Percentiles rank a stretch among this genome's conserved stretches.
These are phyloP conservation scores for Fusarium sp. DNA, from an alignment of 2,329 filamentous ascomycete species.

Conservation along the genomic window DNA sequence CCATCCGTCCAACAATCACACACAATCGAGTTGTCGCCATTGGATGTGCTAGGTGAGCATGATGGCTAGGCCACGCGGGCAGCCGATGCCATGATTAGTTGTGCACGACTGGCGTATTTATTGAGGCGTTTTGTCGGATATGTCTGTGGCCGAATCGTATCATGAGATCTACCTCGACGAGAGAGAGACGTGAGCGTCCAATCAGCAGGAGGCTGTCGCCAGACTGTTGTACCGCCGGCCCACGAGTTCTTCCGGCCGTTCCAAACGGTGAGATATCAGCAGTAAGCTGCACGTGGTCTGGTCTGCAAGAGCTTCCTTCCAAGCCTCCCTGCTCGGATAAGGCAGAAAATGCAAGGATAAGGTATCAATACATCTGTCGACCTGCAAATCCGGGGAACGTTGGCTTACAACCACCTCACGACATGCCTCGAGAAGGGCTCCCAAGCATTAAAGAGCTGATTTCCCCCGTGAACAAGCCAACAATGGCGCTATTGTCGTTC, in stretches of 20 bases:
- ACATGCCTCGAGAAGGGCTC: background rate
- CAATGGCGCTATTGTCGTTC: no score
- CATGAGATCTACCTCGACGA: constrained; percentile 34
- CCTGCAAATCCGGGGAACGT: constrained; percentile 17
- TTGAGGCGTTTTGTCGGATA: constrained; percentile 27
- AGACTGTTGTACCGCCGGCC: constrained; percentile 33
- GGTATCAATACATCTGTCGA: constrained; percentile 16
- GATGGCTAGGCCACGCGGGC: constrained; percentile 13
- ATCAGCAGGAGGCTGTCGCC: constrained; percentile 20
- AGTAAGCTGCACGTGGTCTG: background rate
- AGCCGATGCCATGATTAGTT: constrained; percentile 3
- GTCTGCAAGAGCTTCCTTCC: background rate
- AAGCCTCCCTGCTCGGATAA: constrained; percentile 5
- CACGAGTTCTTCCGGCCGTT: constrained; percentile 32
- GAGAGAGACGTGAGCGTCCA: constrained; percentile 23
- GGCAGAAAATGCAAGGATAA: constrained; percentile 33
- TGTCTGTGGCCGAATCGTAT: constrained; percentile 38
- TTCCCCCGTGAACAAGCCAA: no score
- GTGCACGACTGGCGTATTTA: background rate
- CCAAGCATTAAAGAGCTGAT: no score
- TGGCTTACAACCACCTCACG: background rate
- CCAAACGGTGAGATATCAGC: background rate
- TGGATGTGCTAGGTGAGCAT: constrained; percentile 3
- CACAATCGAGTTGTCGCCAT: constrained; percentile 21
- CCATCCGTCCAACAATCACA: constrained; percentile 12